Conservation (phyloP, 345 rosid genomes). For the Heritiera littoralis region DNA sequence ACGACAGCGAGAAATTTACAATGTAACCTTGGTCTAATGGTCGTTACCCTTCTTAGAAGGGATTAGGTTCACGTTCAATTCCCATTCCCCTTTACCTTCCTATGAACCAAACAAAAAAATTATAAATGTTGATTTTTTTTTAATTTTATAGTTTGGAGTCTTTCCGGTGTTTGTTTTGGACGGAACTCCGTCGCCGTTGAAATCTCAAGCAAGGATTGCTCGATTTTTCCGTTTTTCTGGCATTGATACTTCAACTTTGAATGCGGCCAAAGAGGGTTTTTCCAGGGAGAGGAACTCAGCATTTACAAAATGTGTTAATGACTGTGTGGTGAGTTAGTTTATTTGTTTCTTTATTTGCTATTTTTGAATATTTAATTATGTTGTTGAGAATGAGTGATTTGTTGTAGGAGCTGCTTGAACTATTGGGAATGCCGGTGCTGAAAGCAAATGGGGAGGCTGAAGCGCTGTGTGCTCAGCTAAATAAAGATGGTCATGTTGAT, state of each 20-base stretch:
- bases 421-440: slow-evolving; percentile 86
- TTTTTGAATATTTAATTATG: neutral
- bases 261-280: slow-evolving; percentile 47
- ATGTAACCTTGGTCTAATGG: neutral
- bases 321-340: slow-evolving; percentile 68
- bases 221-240: slow-evolving; percentile 67
- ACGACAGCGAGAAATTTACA: slow-evolving; percentile 1
- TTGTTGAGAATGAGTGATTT: neutral
- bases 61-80: too few species aligned
- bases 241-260: slow-evolving; percentile 42
- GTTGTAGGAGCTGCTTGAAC: slow-evolving; percentile 67
- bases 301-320: slow-evolving; percentile 62
- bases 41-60: too few species aligned
- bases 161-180: slow-evolving; percentile 85
- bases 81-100: too few species aligned
- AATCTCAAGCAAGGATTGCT: slow-evolving; percentile 65
- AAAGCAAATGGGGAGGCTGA: slow-evolving; percentile 90
- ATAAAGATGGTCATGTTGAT: slow-evolving; percentile 70
- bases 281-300: slow-evolving; percentile 65
- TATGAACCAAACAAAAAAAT: too few species aligned
- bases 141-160: slow-evolving; percentile 64
- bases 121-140: neutral
- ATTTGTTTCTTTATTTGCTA: neutral
- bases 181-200: slow-evolving; percentile 84
- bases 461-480: slow-evolving; percentile 87